Evolutionary conservation across 768 basidiomycete species (phyloP).

Genomic region (Trametes sanguinea): DNA sequence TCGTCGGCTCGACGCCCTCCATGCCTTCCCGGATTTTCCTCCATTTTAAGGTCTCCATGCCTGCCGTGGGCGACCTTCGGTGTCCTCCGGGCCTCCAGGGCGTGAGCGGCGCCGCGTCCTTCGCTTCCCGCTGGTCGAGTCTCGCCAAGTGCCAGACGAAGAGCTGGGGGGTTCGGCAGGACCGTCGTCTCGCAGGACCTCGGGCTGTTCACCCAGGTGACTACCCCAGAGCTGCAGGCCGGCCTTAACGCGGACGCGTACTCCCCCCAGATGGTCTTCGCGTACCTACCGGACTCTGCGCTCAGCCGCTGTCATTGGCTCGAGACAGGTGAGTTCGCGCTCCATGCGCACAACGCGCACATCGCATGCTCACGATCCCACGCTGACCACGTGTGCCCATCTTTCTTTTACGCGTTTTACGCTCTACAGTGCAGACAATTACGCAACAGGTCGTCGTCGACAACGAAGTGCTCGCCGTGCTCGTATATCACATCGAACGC

Average conservation of each 20-base stretch:
- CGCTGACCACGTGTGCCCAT: slow-evolving; percentile 34
- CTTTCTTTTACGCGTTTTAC: background rate
- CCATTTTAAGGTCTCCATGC: slow-evolving; percentile 58
- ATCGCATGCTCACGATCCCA: slow-evolving; percentile 26
- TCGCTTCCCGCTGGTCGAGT: slow-evolving; percentile 54
- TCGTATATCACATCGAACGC: slow-evolving; percentile 72
- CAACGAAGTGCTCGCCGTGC: slow-evolving; percentile 58
- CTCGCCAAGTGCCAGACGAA: slow-evolving; percentile 65
- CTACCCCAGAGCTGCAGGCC: slow-evolving; percentile 33
- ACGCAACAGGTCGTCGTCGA: slow-evolving; percentile 73
- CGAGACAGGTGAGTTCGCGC: slow-evolving; percentile 54
- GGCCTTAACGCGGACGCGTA: slow-evolving; percentile 36
- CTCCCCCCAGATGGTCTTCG: slow-evolving; percentile 49
- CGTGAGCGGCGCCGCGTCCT: slow-evolving; percentile 57
- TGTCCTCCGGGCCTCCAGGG: slow-evolving; percentile 62
- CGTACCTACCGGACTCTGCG: slow-evolving; percentile 65
- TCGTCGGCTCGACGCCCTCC: slow-evolving; percentile 42
- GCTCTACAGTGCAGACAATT: slow-evolving; percentile 49
- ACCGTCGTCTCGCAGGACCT: slow-evolving; percentile 55
- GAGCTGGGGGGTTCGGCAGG: slow-evolving; percentile 49
- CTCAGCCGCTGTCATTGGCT: slow-evolving; percentile 72
- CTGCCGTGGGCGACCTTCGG: slow-evolving; percentile 54
- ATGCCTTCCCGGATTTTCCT: slow-evolving; percentile 46
- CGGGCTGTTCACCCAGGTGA: slow-evolving; percentile 45
- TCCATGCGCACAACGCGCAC: slow-evolving; percentile 9